Evolutionary conservation across 2,329 filamentous ascomycete species (phyloP), one percentile per base, ranked within the genome.

Genomic region (Fonsecaea nubica): DNA sequence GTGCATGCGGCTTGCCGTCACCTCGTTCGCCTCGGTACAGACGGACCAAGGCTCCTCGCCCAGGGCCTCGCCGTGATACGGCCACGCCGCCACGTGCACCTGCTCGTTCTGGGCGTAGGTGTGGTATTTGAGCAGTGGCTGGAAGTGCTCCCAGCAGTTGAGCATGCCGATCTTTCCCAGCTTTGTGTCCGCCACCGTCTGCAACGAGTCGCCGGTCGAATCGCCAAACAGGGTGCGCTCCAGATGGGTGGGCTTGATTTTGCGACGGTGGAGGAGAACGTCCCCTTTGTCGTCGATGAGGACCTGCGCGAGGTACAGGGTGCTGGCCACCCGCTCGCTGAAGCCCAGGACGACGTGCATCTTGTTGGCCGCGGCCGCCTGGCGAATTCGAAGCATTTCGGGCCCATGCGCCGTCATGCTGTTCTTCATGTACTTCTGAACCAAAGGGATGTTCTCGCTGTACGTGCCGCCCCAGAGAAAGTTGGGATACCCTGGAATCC

Each of bases 401-500:
- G 74, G 42, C 8, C 42, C 40, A 30, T 62, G 42, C 7, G 45
- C 58, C 7, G 18, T 25, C 58, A 62, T 52, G n/a, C 42, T 53
- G 58, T 65, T 65, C 7, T 50, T 30, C 57, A 65, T 61, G 52
- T 65, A 65, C 35, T 58, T 59, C n/a, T 64, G 42, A 30, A 64
- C 56, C 40, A 62, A 45, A 32, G 18, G 30, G 42, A 21, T 50
- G 42, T 52, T 63, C 74, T 67, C 60, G 78, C 25, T 53, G 56
- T 40, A 48, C 12, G 32, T 55, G 12, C 57, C 35, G 10, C 40
- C 36, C 77, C 78, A 81, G n/a, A 81, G 79, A 76, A 78, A 84
- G 58, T 75, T 78, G n/a, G 84, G 84, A 72, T 86, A 86, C 0
- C 85, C 84, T 0, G 84, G 84, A 40, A 86, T 83, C 80, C 82